Evolutionary conservation across 805 yeast genomes (phyloP), one percentile per base, ranked within the genome.

Genomic region (Ogataea methanolica): DNA sequence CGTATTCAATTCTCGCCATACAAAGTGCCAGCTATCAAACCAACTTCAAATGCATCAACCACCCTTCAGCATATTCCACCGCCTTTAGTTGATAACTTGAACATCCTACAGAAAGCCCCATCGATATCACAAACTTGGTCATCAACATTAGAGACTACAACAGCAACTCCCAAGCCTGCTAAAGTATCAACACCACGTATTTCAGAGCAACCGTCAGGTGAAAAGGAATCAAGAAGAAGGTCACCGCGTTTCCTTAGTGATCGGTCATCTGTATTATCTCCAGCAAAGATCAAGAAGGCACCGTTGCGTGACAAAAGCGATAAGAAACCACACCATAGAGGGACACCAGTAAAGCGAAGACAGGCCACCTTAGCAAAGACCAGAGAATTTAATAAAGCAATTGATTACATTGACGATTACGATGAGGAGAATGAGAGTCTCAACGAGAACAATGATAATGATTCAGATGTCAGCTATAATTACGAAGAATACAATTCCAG

Each of bases 1-100:
- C 51, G 54, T 19, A 55, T 55, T 39, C 55, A 51, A 44, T 55
- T 55, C 36, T 55, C 59, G 26, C 59, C 59, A 16, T 55, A 53
- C 45, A 49, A 48, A 39, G 51, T 51, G 33, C 57, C 57, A 23
- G 49, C 22, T 29, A n/a, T 46, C 38, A 47, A 49, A 38, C 11
- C 44, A 9, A 11, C 31, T 8, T 26, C 31, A 26, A 26, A 6
- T 26, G 31, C 31, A 26, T 26, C 31, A 26, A 26, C 31, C 3
- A 26, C 31, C 31, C 9, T 11, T 9, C 31, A 26, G 9, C 31
- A 7, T 11, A 26, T 26, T 26, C 31, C 9, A 5, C 11, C 31
- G 9, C 29, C 29, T n/a, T n/a, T 36, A 17, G 36, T 26, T n/a
- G 48, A 50, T 33, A 46, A 46, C 16, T 37, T 50, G 15, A 50